A percentile compares a stretch with the other conserved stretches of the same genome.
Evolutionary conservation across 2,329 filamentous ascomycete genomes (phyloP).

Genomic region (Capronia americana): DNA sequence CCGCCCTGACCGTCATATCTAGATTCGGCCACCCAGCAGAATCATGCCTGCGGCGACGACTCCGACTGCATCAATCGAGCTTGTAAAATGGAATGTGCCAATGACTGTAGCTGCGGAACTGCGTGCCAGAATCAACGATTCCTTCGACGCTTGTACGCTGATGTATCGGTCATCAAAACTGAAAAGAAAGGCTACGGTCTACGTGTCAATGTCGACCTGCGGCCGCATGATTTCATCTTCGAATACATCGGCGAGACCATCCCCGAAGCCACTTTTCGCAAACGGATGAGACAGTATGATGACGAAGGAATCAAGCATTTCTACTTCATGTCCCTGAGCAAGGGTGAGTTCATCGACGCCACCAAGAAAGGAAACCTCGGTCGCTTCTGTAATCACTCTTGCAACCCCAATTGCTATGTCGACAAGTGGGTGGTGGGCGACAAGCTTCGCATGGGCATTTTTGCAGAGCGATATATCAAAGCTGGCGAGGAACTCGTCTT

Average conservation of each 20-base stretch:
- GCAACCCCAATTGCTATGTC: constrained; percentile 98
- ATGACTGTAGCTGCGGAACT: constrained; percentile 83
- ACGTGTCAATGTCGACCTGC: constrained; percentile 77
- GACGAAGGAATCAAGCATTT: constrained; percentile 98
- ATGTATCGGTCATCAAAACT: constrained; percentile 94
- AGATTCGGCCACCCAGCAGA: constrained; percentile 62
- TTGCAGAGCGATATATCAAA: constrained; percentile 82
- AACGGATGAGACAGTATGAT: constrained; percentile 91
- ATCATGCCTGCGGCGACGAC: constrained; percentile 90
- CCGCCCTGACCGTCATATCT: constrained; percentile 43
- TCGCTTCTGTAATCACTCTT: constrained; percentile 98
- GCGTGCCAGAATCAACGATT: constrained; percentile 95
- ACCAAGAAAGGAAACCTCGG: constrained; percentile 96
- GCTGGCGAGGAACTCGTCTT: constrained; percentile 95
- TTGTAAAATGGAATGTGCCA: constrained; percentile 95
- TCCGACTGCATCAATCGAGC: constrained; percentile 98
- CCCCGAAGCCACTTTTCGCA: constrained; percentile 85
- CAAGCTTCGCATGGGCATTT: constrained; percentile 98
- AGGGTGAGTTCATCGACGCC: constrained; percentile 95
- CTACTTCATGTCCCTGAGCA: constrained; percentile 99
- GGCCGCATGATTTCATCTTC: constrained; percentile 89
- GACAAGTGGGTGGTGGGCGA: constrained; percentile 99
- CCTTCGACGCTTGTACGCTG: constrained; percentile 84
- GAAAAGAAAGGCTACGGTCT: constrained; percentile 97
- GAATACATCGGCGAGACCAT: constrained; percentile 99